These are phyloP conservation scores for Blastobotrys chiropterorum DNA, from an alignment of 805 yeast species.

Conservation along the genomic window DNA sequence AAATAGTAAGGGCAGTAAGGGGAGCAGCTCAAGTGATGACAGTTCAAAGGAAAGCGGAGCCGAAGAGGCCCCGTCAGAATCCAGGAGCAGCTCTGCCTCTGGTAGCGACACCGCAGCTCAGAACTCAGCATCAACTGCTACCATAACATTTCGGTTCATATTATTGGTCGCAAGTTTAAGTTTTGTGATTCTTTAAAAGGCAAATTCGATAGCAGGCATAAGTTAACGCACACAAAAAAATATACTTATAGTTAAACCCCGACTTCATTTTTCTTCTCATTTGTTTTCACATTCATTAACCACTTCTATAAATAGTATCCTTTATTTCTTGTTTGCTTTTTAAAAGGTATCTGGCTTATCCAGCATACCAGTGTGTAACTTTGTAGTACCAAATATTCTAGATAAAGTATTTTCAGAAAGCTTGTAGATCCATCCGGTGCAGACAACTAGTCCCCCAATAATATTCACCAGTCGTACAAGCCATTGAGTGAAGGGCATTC, in stretches of 20 bases:
- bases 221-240: background rate
- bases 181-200: background rate
- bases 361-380: slow-evolving; percentile 1
- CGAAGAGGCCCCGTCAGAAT: background rate
- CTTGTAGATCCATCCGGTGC: slow-evolving; percentile 60
- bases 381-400: background rate
- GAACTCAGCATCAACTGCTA: background rate
- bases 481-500: slow-evolving; percentile 75
- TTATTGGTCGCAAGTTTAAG: background rate
- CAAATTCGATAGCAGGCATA: background rate
- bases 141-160: background rate
- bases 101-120: background rate
- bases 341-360: background rate
- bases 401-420: slow-evolving; percentile 39
- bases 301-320: background rate
- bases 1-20: background rate
- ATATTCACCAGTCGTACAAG: slow-evolving; percentile 73
- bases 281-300: background rate
- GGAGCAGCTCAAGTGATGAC: too few species aligned
- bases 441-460: slow-evolving; percentile 70
- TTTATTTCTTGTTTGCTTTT: background rate
- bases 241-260: background rate
- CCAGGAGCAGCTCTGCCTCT: background rate
- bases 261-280: background rate
- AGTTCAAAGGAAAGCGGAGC: background rate